A percentile compares a stretch with the other conserved stretches of the same genome.
These are phyloP conservation scores for Saccharomyces eubayanus DNA, from an alignment of 805 yeast species.

Conservation along the genomic window DNA sequence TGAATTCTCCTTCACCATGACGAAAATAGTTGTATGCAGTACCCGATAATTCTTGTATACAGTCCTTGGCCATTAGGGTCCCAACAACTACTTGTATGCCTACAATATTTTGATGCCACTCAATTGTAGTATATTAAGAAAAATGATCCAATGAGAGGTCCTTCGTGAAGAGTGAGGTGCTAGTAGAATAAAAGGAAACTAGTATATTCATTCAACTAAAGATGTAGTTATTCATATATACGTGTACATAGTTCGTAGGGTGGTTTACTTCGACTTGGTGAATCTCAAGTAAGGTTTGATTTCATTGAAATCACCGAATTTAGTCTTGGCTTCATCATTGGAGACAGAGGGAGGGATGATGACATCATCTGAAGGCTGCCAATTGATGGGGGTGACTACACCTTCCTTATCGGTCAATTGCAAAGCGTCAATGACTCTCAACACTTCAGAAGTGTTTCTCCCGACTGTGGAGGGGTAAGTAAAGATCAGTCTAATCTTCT, in stretches of 20 bases:
- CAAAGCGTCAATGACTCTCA: slow-evolving; percentile 82
- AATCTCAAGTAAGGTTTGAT: slow-evolving; percentile 87
- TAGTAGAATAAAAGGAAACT: not conserved
- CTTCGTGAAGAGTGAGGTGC: not conserved
- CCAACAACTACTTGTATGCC: not conserved
- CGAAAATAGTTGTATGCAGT: not conserved
- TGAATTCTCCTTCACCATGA: not conserved
- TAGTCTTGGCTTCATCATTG: slow-evolving; percentile 68
- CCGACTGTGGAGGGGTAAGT: slow-evolving; percentile 92
- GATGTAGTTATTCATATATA: no score
- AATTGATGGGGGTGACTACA: slow-evolving; percentile 85
- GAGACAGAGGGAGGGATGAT: slow-evolving; percentile 82
- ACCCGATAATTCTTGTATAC: not conserved
- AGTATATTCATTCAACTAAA: not conserved
- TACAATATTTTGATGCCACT: not conserved
- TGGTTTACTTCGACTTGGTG: slow-evolving; percentile 35
- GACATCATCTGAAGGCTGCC: slow-evolving; percentile 86
- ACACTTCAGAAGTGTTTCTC: slow-evolving; percentile 86
- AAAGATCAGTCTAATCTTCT: slow-evolving; percentile 78
- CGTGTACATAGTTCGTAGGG: not conserved
- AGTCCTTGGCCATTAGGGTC: not conserved
- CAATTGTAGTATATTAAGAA: not conserved
- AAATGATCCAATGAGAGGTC: not conserved
- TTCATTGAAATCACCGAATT: slow-evolving; percentile 78
- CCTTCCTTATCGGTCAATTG: slow-evolving; percentile 78